Conservation (phyloP, 306 rosid genomes). For the Delonix regia region DNA sequence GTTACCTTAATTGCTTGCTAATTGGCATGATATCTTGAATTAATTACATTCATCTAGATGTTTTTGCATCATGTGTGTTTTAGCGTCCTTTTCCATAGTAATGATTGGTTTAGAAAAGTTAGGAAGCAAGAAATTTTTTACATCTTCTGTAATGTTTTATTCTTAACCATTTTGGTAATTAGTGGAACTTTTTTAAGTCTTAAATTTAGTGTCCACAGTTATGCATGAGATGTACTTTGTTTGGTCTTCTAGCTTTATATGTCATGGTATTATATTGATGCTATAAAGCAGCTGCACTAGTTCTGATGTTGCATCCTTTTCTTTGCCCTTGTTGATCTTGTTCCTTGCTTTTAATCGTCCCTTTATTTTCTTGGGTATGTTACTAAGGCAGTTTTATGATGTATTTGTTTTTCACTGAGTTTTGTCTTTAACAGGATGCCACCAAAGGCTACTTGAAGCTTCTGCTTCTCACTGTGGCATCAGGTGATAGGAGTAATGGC, state of each 20-base stretch:
- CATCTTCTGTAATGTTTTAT: constrained; percentile 29
- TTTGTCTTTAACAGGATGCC: constrained; percentile 70
- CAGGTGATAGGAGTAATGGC: constrained; percentile 78
- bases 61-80: constrained; percentile 17
- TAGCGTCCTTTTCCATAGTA: constrained; percentile 31
- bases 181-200: not conserved
- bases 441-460: constrained; percentile 95
- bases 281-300: not conserved
- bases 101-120: constrained; percentile 20
- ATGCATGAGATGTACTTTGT: not conserved
- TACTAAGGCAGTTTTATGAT: not conserved
- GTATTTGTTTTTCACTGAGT: not conserved
- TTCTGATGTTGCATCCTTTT: constrained; percentile 19
- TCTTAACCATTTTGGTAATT: constrained; percentile 5
- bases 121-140: constrained; percentile 23
- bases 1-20: constrained; percentile 35
- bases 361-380: constrained; percentile 7
- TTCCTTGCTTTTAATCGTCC: constrained; percentile 23
- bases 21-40: constrained; percentile 21
- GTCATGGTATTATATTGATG: not conserved
- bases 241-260: not conserved
- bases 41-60: constrained; percentile 37
- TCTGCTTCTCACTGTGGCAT: constrained; percentile 88
- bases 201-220: not conserved
- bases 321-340: constrained; percentile 13